phyloP scores from a whole-genome alignment of 192 early-diverging fungal species.

The Coemansia sp. region DNA sequence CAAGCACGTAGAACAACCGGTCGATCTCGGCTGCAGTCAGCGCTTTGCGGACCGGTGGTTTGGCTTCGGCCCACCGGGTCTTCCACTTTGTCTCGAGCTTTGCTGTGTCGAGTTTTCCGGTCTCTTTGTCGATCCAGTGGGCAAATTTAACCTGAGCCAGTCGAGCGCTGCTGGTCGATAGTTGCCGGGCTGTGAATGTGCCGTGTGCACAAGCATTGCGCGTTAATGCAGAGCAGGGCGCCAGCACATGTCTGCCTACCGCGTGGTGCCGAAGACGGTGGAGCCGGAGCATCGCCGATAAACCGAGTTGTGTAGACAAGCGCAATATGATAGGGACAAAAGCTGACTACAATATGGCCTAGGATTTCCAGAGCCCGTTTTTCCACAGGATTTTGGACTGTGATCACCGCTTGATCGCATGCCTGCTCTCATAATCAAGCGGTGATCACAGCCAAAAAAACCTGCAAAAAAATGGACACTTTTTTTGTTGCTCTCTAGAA shows the following conservation, averaged over 20 bases:
- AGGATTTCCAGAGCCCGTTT: no score
- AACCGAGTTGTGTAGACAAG: no score
- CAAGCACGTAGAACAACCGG: slow-evolving; percentile 75
- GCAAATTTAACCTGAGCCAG: slow-evolving; percentile 14
- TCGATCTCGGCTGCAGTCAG: slow-evolving; percentile 34
- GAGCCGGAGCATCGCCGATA: neutral
- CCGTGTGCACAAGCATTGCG: neutral
- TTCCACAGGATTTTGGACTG: no score
- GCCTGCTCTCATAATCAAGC: no score
- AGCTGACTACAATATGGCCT: no score
- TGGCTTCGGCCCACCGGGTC: slow-evolving; percentile 41
- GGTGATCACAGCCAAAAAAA: no score
- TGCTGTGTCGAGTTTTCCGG: slow-evolving; percentile 54
- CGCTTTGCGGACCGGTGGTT: neutral
- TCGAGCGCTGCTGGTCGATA: neutral
- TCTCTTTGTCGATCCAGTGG: slow-evolving; percentile 37
- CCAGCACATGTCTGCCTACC: neutral
- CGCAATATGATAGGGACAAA: no score
- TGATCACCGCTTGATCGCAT: no score
- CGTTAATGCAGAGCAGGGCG: no score
- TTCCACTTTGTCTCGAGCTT: slow-evolving; percentile 68
- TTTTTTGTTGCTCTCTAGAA: neutral
- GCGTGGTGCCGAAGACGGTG: neutral
- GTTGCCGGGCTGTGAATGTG: neutral
- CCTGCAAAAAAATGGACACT: no score